Conservation (phyloP, 2,329 filamentous ascomycete species). For the Diaporthe sp. region DNA sequence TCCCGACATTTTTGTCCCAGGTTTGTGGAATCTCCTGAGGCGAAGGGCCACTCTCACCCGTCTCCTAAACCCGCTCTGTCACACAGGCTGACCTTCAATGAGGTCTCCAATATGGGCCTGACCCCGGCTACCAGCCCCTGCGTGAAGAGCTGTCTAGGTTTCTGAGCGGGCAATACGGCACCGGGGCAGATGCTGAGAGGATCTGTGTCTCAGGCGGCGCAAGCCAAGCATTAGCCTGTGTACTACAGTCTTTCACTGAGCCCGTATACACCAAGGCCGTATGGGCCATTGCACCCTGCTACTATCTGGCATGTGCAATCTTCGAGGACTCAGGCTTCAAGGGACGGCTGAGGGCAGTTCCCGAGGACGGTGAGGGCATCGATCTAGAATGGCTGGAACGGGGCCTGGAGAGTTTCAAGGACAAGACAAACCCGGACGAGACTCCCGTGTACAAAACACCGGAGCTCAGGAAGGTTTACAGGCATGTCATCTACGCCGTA, state of each 20-base stretch:
- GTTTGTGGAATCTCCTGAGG: conserved; percentile 53
- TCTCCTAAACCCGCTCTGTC: not conserved
- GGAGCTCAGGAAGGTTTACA: conserved; percentile 80
- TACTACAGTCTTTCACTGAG: conserved; percentile 85
- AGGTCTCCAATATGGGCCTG: conserved; percentile 75
- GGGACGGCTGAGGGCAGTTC: conserved; percentile 73
- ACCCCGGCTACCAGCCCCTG: conserved; percentile 78
- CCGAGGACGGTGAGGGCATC: conserved; percentile 82
- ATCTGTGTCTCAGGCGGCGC: conserved; percentile 89
- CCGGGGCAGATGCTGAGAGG: conserved; percentile 59
- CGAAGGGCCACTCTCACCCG: not conserved
- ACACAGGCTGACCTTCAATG: not conserved
- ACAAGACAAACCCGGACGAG: conserved; percentile 32
- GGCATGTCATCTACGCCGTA: conserved; percentile 88
- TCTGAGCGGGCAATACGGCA: conserved; percentile 72
- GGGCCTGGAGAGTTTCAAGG: conserved; percentile 53
- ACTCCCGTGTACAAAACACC: conserved; percentile 55
- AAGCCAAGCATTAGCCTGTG: conserved; percentile 81
- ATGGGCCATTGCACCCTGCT: conserved; percentile 86
- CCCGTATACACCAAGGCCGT: conserved; percentile 78
- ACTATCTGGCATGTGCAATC: conserved; percentile 86
- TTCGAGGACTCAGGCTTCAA: conserved; percentile 84
- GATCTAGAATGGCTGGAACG: conserved; percentile 71
- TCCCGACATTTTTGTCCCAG: conserved; percentile 66
- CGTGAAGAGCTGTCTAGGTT: conserved; percentile 76